Percentiles rank a stretch among this genome's conserved stretches.
These are phyloP conservation scores for Elsinoe fawcettii DNA, from an alignment of 2,329 filamentous ascomycete genomes.

Conservation along the genomic window DNA sequence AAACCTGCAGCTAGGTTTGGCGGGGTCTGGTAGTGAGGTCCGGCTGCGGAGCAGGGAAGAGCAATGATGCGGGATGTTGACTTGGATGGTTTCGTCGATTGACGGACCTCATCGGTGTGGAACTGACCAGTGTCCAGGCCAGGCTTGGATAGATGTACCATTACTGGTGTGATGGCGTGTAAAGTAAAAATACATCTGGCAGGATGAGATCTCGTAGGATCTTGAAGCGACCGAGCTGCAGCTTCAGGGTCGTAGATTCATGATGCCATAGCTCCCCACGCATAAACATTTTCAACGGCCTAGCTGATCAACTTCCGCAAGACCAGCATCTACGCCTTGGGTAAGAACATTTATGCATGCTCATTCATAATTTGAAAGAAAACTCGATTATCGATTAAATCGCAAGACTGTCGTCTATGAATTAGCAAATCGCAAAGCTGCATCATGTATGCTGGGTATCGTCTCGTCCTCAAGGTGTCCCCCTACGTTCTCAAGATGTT, in stretches of 20 bases:
- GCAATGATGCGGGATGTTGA: conserved; percentile 24
- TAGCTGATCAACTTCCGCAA: not conserved
- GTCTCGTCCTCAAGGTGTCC: not conserved
- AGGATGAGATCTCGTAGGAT: not conserved
- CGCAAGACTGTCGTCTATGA: not conserved
- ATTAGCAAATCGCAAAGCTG: not conserved
- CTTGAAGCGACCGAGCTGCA: not conserved
- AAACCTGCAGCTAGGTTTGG: conserved; percentile 27
- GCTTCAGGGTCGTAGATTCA: not conserved
- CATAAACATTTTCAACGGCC: not conserved
- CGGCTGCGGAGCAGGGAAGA: conserved; percentile 17
- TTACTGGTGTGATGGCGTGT: not conserved
- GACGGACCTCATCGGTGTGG: conserved; percentile 24
- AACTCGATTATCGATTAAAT: not conserved
- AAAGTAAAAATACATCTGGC: not conserved
- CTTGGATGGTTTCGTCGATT: conserved; percentile 17
- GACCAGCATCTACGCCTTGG: not conserved
- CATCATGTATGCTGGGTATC: conserved; percentile 11
- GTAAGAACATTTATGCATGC: no score
- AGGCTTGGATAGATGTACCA: conserved; percentile 20
- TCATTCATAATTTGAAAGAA: no score
- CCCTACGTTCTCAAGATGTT: not conserved
- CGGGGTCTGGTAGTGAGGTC: conserved; percentile 23
- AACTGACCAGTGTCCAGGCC: conserved; percentile 26
- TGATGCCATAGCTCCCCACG: not conserved